These are phyloP conservation scores for Prinsepia uniflora DNA, from an alignment of 306 rosid species.

Conservation along the genomic window DNA sequence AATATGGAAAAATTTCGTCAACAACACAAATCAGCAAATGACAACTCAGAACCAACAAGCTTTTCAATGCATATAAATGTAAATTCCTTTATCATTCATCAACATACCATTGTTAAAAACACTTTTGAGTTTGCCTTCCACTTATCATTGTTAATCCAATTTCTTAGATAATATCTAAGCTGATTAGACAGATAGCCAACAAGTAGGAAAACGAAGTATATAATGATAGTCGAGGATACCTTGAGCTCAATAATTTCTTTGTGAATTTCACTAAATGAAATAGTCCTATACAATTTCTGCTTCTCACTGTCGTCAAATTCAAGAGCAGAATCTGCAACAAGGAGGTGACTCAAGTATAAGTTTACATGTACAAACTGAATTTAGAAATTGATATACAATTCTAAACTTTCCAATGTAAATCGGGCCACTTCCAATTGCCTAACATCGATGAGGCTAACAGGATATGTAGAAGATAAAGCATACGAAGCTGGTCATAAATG, in stretches of 20 bases:
- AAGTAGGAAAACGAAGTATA: constrained; percentile 9
- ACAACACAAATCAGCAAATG: not conserved
- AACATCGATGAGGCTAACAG: not conserved
- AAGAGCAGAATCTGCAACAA: constrained; percentile 60
- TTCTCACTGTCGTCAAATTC: constrained; percentile 65
- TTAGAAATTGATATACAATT: not conserved
- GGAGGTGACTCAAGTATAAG: constrained; percentile 18
- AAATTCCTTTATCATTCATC: constrained; percentile 17
- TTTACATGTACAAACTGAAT: not conserved
- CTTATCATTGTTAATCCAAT: not conserved
- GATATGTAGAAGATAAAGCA: constrained; percentile 10
- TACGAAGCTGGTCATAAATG: constrained; percentile 9
- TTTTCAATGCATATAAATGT: constrained; percentile 2
- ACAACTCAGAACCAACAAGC: constrained; percentile 1
- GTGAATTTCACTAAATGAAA: constrained; percentile 61
- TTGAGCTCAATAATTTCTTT: constrained; percentile 58
- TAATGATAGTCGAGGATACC: constrained; percentile 38
- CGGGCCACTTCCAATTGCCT: not conserved
- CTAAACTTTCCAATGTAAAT: not conserved
- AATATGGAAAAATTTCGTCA: constrained; percentile 12
- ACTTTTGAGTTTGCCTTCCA: constrained; percentile 7
- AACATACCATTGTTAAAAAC: constrained; percentile 3
- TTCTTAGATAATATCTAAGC: not conserved
- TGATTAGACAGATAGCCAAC: not conserved
- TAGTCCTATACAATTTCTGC: constrained; percentile 49